Percentiles rank a stretch among this genome's conserved stretches.
Evolutionary conservation across 805 yeast genomes (phyloP).

Genomic region (Blastobotrys mokoenaii): DNA sequence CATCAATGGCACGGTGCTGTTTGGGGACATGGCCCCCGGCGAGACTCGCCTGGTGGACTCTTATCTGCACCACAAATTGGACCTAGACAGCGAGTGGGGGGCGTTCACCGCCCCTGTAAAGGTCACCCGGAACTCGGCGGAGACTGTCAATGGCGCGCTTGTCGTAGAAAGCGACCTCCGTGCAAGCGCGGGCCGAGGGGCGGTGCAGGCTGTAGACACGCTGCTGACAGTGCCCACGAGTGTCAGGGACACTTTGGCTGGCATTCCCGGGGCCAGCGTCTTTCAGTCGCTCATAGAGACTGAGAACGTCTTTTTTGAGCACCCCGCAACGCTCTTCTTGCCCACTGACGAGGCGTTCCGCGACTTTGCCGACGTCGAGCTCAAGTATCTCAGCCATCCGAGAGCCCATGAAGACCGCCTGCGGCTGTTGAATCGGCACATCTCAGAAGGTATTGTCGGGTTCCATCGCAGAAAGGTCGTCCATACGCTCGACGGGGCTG

Average conservation of each 20-base stretch:
- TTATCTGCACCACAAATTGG: conserved; percentile 6
- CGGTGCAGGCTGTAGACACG: conserved; percentile 51
- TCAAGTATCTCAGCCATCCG: conserved; percentile 33
- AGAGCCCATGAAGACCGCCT: conserved; percentile 12
- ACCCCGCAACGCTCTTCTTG: conserved; percentile 37
- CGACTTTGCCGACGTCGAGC: conserved; percentile 34
- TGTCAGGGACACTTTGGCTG: conserved; percentile 6
- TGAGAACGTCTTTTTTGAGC: background rate
- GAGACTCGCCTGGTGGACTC: conserved; percentile 4
- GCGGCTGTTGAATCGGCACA: conserved; percentile 32
- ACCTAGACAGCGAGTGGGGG: conserved; percentile 1
- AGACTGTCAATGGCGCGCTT: conserved; percentile 23
- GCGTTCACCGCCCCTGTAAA: background rate
- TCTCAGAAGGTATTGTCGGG: conserved; percentile 35
- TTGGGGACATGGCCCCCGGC: conserved; percentile 20
- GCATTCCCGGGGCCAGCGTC: conserved; percentile 1
- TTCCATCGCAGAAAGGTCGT: conserved; percentile 3
- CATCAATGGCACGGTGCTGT: conserved; percentile 28
- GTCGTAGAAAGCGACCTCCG: conserved; percentile 49
- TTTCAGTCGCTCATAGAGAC: conserved; percentile 9
- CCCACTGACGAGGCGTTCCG: conserved; percentile 37
- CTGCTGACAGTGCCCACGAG: conserved; percentile 30
- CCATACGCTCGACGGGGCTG: background rate
- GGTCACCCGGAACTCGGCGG: conserved; percentile 1
- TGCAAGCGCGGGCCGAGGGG: conserved; percentile 57